These are phyloP conservation scores for Eudorina sp. DNA, from an alignment of 139 green algal genomes.

Conservation along the genomic window DNA sequence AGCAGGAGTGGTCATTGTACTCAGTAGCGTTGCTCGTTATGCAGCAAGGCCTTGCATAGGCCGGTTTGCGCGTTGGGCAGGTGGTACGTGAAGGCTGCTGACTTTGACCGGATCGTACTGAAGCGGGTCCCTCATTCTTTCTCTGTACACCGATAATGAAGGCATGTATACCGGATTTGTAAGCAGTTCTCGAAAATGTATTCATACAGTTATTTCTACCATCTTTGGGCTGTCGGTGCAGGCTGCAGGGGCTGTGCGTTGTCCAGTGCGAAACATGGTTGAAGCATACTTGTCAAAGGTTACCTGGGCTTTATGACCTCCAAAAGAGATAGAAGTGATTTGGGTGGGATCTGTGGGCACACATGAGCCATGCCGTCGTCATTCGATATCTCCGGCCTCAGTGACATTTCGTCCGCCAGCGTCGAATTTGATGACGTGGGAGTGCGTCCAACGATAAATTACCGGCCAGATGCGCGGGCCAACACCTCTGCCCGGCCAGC, in stretches of 20 bases:
- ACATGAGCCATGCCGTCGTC: constrained; percentile 9
- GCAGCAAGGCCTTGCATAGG: neutral
- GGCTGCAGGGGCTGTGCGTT: no score
- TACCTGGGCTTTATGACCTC: no score
- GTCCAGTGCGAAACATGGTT: no score
- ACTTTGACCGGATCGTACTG: neutral
- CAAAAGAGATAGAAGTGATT: no score
- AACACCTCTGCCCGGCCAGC: neutral
- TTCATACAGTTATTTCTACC: no score
- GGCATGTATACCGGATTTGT: no score
- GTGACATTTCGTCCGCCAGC: neutral
- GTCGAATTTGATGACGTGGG: neutral
- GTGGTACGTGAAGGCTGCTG: neutral
- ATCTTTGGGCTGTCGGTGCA: no score
- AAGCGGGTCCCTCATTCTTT: no score
- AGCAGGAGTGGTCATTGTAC: neutral
- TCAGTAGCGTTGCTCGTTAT: neutral
- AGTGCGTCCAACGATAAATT: neutral
- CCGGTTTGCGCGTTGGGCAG: neutral
- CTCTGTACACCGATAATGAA: no score
- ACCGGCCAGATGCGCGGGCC: neutral
- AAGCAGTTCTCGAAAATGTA: no score
- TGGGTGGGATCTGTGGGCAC: neutral
- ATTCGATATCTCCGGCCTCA: constrained; percentile 24
- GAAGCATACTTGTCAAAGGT: no score